Evolutionary conservation across 345 rosid genomes (phyloP).

Genomic region (Euclidium syriacum): DNA sequence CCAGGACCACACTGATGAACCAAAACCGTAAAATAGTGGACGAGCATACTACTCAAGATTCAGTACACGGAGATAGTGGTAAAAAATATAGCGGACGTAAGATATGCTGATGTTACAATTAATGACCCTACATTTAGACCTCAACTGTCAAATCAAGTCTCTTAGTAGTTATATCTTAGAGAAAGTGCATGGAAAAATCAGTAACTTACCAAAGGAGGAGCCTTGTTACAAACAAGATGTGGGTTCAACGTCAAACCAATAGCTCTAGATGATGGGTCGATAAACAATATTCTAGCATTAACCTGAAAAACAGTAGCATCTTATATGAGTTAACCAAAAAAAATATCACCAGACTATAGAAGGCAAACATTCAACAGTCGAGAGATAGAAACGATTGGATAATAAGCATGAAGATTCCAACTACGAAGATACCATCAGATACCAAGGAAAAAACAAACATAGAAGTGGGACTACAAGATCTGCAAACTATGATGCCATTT

Average conservation of each 20-base stretch:
- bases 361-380: background rate
- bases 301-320: constrained; percentile 46
- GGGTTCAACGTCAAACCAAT: constrained; percentile 91
- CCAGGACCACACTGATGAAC: background rate
- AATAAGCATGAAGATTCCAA: background rate
- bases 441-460: background rate
- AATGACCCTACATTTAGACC: background rate
- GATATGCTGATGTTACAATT: background rate
- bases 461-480: background rate
- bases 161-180: background rate
- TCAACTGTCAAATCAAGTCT: constrained; percentile 1
- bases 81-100: background rate
- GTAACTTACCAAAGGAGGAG: constrained; percentile 72
- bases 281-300: constrained; percentile 80
- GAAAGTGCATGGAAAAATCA: constrained; percentile 1
- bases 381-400: background rate
- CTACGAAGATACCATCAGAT: background rate
- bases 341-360: constrained; percentile 1
- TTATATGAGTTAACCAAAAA: background rate
- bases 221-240: constrained; percentile 65
- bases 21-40: background rate
- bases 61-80: background rate
- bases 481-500: background rate
- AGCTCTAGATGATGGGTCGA: constrained; percentile 93
- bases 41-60: constrained; percentile 2